Conservation (phyloP, 139 green algal species). For the Desmodesmus armatus region DNA sequence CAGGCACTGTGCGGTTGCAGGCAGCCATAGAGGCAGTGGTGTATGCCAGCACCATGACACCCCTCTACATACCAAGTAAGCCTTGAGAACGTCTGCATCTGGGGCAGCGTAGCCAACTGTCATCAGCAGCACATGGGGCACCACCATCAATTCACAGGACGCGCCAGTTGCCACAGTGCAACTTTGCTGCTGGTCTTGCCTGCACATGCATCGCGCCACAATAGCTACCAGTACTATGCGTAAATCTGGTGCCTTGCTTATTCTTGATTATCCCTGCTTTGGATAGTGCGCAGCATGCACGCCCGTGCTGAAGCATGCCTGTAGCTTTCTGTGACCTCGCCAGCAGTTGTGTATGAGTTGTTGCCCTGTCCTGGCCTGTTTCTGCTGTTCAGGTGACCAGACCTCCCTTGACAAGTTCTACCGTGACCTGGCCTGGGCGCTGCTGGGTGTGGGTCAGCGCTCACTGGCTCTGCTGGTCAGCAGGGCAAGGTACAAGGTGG, state of each 20-base stretch:
- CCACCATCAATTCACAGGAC: too few species aligned
- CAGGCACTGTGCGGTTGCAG: slow-evolving; percentile 27
- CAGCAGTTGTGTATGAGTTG: too few species aligned
- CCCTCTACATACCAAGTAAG: not conserved
- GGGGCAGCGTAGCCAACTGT: not conserved
- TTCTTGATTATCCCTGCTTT: too few species aligned
- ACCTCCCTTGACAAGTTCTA: not conserved
- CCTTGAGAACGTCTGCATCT: not conserved
- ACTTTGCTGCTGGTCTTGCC: not conserved
- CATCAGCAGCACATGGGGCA: not conserved
- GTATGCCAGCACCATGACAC: slow-evolving; percentile 9
- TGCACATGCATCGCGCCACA: not conserved
- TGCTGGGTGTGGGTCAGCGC: slow-evolving; percentile 39
- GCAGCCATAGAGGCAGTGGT: slow-evolving; percentile 38
- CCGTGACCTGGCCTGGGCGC: not conserved
- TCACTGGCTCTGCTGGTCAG: slow-evolving; percentile 15
- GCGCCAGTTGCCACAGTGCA: not conserved
- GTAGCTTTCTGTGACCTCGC: too few species aligned
- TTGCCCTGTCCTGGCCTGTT: not conserved
- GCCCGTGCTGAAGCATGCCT: too few species aligned
- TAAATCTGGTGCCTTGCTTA: too few species aligned
- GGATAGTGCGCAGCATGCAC: not conserved
- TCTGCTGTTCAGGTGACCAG: not conserved
- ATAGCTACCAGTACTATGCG: not conserved
- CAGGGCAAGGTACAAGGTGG: slow-evolving; percentile 6